Conservation (phyloP, 192 early-diverging fungal genomes). For the Pilaira anomala region DNA sequence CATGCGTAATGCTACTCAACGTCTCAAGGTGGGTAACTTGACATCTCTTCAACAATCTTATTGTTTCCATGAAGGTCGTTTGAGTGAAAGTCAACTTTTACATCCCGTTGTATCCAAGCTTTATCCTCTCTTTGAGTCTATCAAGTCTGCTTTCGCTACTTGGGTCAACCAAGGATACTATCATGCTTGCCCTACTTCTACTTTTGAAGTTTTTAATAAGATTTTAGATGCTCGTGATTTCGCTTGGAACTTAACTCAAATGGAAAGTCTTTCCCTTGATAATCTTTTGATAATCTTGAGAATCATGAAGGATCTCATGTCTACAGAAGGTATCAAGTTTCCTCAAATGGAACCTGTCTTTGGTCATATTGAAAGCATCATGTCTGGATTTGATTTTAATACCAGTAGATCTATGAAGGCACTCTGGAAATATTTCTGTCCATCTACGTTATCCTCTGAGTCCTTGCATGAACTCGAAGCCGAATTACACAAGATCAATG, state of each 20-base stretch:
- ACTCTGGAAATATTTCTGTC: constrained; percentile 53
- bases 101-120: constrained; percentile 43
- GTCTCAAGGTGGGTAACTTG: constrained; percentile 28
- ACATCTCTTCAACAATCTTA: constrained; percentile 44
- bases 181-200: neutral
- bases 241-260: constrained; percentile 47
- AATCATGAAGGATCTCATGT: constrained; percentile 34
- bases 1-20: constrained; percentile 16
- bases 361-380: constrained; percentile 12
- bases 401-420: constrained; percentile 50
- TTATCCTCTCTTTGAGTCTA: constrained; percentile 43
- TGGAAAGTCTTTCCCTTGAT: constrained; percentile 44
- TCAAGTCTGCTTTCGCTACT: constrained; percentile 25
- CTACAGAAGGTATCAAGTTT: neutral
- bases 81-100: constrained; percentile 41
- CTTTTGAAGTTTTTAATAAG: constrained; percentile 30
- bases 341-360: neutral
- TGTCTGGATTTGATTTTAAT: constrained; percentile 31
- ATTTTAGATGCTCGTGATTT: constrained; percentile 54
- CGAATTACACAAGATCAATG: constrained; percentile 32
- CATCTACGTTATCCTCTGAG: constrained; percentile 43
- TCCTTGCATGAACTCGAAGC: constrained; percentile 43
- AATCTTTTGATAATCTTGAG: constrained; percentile 51
- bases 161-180: constrained; percentile 32
- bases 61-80: constrained; percentile 31